Percentiles rank a stretch among this genome's conserved stretches.
Evolutionary conservation across 345 rosid genomes (phyloP).

Genomic region (Acer yangbiense): DNA sequence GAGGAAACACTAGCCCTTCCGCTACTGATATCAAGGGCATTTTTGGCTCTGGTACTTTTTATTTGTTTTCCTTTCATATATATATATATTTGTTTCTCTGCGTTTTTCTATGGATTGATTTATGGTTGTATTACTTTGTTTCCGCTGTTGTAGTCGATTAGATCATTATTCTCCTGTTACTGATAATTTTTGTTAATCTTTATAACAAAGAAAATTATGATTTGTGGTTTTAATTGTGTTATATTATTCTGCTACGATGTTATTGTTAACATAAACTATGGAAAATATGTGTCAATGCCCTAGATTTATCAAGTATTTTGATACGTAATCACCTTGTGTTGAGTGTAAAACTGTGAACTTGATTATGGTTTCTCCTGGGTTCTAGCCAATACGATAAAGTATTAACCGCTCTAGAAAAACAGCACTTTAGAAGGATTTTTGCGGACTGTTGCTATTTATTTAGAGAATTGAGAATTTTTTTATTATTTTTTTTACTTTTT

Average conservation of each 20-base stretch:
- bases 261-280: not conserved
- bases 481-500: not conserved
- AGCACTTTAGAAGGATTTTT: not conserved
- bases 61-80: not conserved
- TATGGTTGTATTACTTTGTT: not conserved
- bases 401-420: not conserved
- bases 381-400: no score
- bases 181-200: not conserved
- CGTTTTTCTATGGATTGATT: not conserved
- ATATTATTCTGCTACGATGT: not conserved
- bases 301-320: not conserved
- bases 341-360: no score
- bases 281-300: not conserved
- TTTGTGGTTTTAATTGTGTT: not conserved
- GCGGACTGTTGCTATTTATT: not conserved
- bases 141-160: not conserved
- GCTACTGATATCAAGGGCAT: slow-evolving; percentile 46
- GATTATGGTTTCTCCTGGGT: not conserved
- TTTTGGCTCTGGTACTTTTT: slow-evolving; percentile 43
- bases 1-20: slow-evolving; percentile 52
- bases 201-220: no score
- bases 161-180: not conserved
- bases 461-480: not conserved
- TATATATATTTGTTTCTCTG: not conserved
- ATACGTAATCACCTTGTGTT: not conserved